Conservation (phyloP, 2,329 filamentous ascomycete genomes). For the Paracorniculantispora psalliotae region DNA sequence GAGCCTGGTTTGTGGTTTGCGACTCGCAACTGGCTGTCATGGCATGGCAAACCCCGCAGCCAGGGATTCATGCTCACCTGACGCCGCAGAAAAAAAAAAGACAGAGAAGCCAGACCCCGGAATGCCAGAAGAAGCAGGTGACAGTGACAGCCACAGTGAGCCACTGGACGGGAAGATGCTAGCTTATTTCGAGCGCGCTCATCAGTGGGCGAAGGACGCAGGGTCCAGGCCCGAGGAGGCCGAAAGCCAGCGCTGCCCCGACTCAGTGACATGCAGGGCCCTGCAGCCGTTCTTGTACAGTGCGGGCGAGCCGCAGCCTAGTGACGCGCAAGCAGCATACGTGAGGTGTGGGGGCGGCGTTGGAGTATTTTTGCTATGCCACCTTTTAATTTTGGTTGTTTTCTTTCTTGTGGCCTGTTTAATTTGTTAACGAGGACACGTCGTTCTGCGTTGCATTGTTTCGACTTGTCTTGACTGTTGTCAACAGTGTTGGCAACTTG, state of each 20-base stretch:
- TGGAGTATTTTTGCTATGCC: background rate
- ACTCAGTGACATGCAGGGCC: background rate
- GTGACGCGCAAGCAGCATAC: background rate
- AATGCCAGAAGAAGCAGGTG: conserved; percentile 4
- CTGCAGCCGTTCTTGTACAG: background rate
- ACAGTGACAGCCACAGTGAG: background rate
- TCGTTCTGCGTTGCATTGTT: background rate
- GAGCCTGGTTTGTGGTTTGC: background rate
- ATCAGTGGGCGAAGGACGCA: background rate
- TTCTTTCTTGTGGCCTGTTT: background rate
- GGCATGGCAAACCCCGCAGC: background rate
- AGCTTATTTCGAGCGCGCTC: background rate
- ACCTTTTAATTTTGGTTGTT: background rate
- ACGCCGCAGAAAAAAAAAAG: background rate
- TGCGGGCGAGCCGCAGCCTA: too few relatives aligned
- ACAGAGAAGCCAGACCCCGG: background rate
- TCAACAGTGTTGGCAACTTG: background rate
- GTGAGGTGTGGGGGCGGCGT: background rate
- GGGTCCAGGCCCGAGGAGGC: background rate
- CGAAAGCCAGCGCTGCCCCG: background rate
- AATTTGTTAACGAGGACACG: too few relatives aligned
- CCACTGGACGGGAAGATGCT: background rate
- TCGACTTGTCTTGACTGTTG: background rate
- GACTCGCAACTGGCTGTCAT: background rate
- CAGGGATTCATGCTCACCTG: background rate